Base-by-base conservation (phyloP, 768 basidiomycete genomes). In the Naganishia randhawae region DNA sequence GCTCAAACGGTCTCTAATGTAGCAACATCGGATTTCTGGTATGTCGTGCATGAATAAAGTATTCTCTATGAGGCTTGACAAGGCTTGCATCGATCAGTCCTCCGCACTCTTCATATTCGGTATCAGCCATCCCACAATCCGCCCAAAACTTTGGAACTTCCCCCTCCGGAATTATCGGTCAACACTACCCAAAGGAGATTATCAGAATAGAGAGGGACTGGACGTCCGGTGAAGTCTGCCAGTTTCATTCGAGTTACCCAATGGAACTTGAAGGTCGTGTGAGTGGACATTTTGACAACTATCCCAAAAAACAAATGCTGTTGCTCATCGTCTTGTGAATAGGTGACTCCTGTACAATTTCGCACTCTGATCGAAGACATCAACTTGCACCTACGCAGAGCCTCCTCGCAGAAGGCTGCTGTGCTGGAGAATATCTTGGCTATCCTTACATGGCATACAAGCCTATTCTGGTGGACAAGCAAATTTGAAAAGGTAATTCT, bases 181-280 rank as follows among this genome's bases (percentile, higher is more conserved):
- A 88, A 27, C 91, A 96, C 76, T 87, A 91, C 73, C 94, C 95
- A 17, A 86, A 94, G 63, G 95, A 97, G 81, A 86, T 99, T 67
- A 82, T 99, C 62, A 84, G 95, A 51, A 82, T 99, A 48, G 95
- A 98, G 79, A 82, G 96, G 63, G 96, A 99, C 78, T 99, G 96
- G 78, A 85, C 83, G 16, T 87, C 88, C 0, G 96, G 95, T 2
- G 95, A 98, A 77, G 82, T 94, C 8, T 85, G 87, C 33, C 95
- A 97, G 80, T 96, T 99, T 78, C 85, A 90, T 37, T 85, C 91
- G 0, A 86, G 88, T 71, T 99, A 89, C 80, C 93, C 92, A 1
- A 81, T 94, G 48, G 96, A 99, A 79, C 83, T 99, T 6, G 94
- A 97, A 73, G 91, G 92, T 52, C 85, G 96, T 79, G 93, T 95